Evolutionary conservation across 1,284 basidiomycete species (phyloP).

Genomic region (Porogramme epimiltina): DNA sequence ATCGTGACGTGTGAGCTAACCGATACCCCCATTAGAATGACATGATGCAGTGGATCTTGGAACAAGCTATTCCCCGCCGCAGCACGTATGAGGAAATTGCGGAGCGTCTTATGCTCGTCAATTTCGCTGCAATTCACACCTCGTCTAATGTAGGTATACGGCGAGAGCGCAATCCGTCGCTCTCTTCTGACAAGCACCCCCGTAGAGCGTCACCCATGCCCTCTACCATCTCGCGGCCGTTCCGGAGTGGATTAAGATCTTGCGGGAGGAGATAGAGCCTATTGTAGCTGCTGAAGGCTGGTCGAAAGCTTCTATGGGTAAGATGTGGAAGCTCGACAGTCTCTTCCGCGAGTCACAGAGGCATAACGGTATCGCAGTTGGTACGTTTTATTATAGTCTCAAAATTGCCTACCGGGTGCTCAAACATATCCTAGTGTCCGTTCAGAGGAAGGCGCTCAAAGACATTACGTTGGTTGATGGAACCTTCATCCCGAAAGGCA

Average conservation of each 20-base stretch:
- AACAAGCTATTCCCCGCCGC: not conserved
- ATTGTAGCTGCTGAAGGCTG: slow-evolving; percentile 39
- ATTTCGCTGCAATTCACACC: slow-evolving; percentile 2
- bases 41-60: not conserved
- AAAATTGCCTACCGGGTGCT: too few species aligned
- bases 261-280: slow-evolving; percentile 42
- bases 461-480: slow-evolving; percentile 45
- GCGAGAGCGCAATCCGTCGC: slow-evolving; percentile 27
- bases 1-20: not conserved
- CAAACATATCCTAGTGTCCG: slow-evolving; percentile 21
- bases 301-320: slow-evolving; percentile 44
- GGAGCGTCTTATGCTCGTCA: not conserved
- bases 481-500: slow-evolving; percentile 40
- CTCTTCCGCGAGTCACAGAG: slow-evolving; percentile 52
- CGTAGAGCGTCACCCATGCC: slow-evolving; percentile 39
- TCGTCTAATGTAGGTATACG: not conserved
- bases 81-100: not conserved
- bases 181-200: slow-evolving; percentile 28
- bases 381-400: too few species aligned
- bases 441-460: slow-evolving; percentile 37
- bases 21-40: not conserved
- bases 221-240: slow-evolving; percentile 43
- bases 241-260: slow-evolving; percentile 39
- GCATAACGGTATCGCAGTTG: slow-evolving; percentile 31
- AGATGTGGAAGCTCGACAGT: slow-evolving; percentile 53